These are phyloP conservation scores for Eucalyptus decipiens DNA, from an alignment of 345 rosid genomes.

Conservation along the genomic window DNA sequence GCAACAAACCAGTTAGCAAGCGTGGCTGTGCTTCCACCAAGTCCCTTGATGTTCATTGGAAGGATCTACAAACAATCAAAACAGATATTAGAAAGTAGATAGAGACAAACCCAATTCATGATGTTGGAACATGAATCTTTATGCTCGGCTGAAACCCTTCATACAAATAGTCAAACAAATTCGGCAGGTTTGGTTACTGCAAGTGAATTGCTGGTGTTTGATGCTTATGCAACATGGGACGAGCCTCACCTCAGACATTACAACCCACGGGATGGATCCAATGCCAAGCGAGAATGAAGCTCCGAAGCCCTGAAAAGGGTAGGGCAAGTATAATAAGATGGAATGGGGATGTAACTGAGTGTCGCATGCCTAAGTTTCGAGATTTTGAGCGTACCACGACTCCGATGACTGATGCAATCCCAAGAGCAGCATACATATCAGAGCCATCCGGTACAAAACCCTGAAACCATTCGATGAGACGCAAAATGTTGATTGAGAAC, in stretches of 20 bases:
- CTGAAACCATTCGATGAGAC: constrained; percentile 13
- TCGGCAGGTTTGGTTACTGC: not conserved
- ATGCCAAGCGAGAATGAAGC: constrained; percentile 75
- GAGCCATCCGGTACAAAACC: constrained; percentile 39
- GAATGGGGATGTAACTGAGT: not conserved
- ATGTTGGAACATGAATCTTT: not conserved
- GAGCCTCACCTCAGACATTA: constrained; percentile 85
- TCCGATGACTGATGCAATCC: constrained; percentile 64
- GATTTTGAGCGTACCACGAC: constrained; percentile 53
- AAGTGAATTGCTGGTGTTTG: not conserved
- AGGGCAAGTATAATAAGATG: not conserved
- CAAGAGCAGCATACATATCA: constrained; percentile 31
- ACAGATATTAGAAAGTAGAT: not conserved
- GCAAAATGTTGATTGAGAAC: not conserved
- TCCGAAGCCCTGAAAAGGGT: constrained; percentile 46
- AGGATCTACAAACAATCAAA: constrained; percentile 53
- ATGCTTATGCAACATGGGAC: not conserved
- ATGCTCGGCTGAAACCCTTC: not conserved
- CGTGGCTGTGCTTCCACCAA: constrained; percentile 90
- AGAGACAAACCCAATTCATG: not conserved
- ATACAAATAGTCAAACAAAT: not conserved
- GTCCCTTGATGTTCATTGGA: constrained; percentile 81
- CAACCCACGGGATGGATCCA: constrained; percentile 94
- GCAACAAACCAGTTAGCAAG: constrained; percentile 64
- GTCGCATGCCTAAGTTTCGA: not conserved